Evolutionary conservation across 768 basidiomycete species (phyloP).

Genomic region (Auricularia cornea): DNA sequence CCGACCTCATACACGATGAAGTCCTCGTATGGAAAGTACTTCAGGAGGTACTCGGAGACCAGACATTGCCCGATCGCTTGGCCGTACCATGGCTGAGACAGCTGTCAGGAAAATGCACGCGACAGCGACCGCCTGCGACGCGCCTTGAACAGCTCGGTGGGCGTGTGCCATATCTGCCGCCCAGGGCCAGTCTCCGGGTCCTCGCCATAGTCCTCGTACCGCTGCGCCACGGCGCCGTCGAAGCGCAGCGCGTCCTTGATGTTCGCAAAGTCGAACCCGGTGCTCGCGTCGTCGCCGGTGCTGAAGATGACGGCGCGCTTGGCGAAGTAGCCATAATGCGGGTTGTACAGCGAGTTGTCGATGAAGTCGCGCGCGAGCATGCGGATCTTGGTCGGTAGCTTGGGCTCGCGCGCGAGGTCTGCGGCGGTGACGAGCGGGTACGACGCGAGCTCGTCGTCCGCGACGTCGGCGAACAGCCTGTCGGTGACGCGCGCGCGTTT

Average conservation of each 20-base stretch:
- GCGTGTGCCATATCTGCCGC: slow-evolving; percentile 96
- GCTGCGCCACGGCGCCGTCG: slow-evolving; percentile 66
- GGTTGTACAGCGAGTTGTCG: slow-evolving; percentile 95
- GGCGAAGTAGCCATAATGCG: slow-evolving; percentile 94
- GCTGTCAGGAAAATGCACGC: neutral
- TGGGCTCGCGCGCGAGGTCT: slow-evolving; percentile 43
- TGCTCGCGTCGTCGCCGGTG: slow-evolving; percentile 34
- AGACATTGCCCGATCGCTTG: slow-evolving; percentile 84
- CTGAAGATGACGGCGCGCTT: slow-evolving; percentile 88
- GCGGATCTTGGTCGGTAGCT: slow-evolving; percentile 73
- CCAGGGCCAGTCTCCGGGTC: slow-evolving; percentile 56
- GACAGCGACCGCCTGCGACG: slow-evolving; percentile 12
- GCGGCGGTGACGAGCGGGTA: slow-evolving; percentile 63
- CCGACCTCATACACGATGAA: slow-evolving; percentile 96
- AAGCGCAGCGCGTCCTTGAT: slow-evolving; percentile 69
- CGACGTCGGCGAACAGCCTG: slow-evolving; percentile 33
- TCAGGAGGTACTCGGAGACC: slow-evolving; percentile 84
- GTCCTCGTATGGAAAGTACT: slow-evolving; percentile 94
- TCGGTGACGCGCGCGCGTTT: neutral
- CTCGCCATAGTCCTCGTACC: slow-evolving; percentile 64
- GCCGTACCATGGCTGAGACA: slow-evolving; percentile 82
- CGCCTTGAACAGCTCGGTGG: slow-evolving; percentile 96
- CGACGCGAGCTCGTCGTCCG: slow-evolving; percentile 36
- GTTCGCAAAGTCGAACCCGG: slow-evolving; percentile 52
- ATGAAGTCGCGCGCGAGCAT: slow-evolving; percentile 97